Evolutionary conservation across 371 early-diverging fungal genomes (phyloP), one percentile per base, ranked within the genome.

Genomic region (Mucor indicus): DNA sequence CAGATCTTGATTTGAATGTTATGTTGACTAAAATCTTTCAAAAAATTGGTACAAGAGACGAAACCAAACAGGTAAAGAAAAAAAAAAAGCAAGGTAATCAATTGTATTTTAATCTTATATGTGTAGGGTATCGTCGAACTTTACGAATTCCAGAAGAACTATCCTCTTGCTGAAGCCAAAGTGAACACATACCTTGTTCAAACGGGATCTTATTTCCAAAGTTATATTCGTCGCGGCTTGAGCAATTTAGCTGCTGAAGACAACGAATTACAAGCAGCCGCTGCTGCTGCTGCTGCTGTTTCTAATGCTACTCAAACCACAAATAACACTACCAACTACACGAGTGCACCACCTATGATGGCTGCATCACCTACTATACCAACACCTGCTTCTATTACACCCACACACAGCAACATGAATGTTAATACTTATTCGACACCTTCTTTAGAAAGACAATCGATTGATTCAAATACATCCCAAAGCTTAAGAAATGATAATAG

Each of bases 191-290:
- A 80, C 41, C 56, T 89, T 15, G 59, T 77, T 17, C 73, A 77
- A 40, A 84, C 85, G 0, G 86, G 89, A 2, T 70, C 68, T 0
- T 89, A 83, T 50, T 91, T 92, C 59, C 85, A 87, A 62, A 81
- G 83, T 23, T 92, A 92, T 51, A 92, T 92, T 39, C 72, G 82
- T 17, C 72, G 92, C 20, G 81, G 80, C 6, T 58, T 84, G 16
- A 73, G 73, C 25, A 84, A 84, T 45, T 53, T 84, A 35, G 83
- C 79, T 8, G 76, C 81, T 9, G 85, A 84, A 35, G 83, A 81
- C 23, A 74, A 61, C 40, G 67, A 75, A 24, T 41, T 64, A 39
- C 57, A 51, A 13, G 49, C 60, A 15, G 44, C 38, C 23, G 44
- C 43, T 35, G 24, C 38, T 13, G 38, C 54, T 9, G 23, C 19